Base-by-base conservation (phyloP, 129 eudicot genomes). In the Ambrosia trifida region DNA sequence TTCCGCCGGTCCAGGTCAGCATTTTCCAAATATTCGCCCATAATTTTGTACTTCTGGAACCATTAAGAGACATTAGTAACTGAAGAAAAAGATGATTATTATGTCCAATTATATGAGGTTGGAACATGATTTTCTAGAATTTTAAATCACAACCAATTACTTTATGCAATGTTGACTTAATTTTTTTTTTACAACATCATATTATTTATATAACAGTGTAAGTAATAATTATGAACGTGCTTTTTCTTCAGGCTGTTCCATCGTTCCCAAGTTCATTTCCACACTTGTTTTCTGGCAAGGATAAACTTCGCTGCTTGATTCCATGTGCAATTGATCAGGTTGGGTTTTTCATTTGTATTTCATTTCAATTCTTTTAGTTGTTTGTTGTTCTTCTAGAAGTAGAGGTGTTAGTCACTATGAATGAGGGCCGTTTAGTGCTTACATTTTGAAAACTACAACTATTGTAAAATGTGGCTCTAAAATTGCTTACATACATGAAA, bases 271-370 rank as follows among this genome's bases (percentile, higher is more conserved):
- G 95, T 74, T 89, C 98, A 76, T 93, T 93, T 80, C 98, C 98
- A 6, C 98, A 93, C 79, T 75, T 93, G 59, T 93, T 93, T 85
- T 51, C 91, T 62, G 95, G 95, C 13, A 75, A 85, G 43, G 95
- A 93, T 68, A 93, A 80, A 59, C 89, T 80, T 17, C 95, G 96
- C 49, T 93, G 98, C 80, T 76, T 93, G 74, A 83, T 93, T 82
- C 98, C 98, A 11, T 93, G 98, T 78, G 98, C 98, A 43, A 93
- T 93, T 76, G 98, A 93, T 68, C 98, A 93, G 98, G 98, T 93
- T 77, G 38, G 31, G 0, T 1, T 50, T 6, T 40, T 74, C 4
- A 2, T 24, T 56, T 59, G 13, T 24, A 44, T 49, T 5, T 67
- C 17, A 67, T 35, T 17, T 40, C 32, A 16, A 13, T 40, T 19